Evolutionary conservation across 306 rosid genomes (phyloP).

Genomic region (Crataegus laevigata): DNA sequence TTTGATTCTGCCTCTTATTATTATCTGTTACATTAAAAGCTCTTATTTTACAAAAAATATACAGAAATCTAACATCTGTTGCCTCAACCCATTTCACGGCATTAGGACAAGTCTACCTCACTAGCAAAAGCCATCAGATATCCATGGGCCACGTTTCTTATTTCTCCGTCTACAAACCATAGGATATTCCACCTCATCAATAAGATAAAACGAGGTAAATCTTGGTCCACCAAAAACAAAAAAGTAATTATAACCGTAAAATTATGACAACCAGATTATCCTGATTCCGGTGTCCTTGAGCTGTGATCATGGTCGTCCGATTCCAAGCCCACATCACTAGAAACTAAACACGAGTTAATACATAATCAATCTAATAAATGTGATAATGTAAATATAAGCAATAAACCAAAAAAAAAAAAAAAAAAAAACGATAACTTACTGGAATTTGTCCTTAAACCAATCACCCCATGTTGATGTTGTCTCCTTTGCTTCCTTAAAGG

Average conservation of each 20-base stretch:
- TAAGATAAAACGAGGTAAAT: neutral
- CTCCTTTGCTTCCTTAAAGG: neutral
- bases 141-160: neutral
- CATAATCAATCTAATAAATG: too few species aligned
- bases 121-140: neutral
- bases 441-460: slow-evolving; percentile 7
- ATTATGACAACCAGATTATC: neutral
- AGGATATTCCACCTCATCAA: neutral
- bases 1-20: too few species aligned
- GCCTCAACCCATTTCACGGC: neutral
- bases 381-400: neutral
- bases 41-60: neutral
- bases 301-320: neutral
- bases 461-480: neutral
- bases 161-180: neutral
- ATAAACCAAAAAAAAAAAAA: neutral
- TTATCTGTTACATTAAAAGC: too few species aligned
- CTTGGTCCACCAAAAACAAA: neutral
- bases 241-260: neutral
- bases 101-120: too few species aligned
- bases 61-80: neutral
- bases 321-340: neutral
- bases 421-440: neutral
- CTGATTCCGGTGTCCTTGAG: neutral
- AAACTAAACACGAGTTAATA: neutral